Conservation (phyloP, 805 yeast genomes). For the Candida methanosorbosa region DNA sequence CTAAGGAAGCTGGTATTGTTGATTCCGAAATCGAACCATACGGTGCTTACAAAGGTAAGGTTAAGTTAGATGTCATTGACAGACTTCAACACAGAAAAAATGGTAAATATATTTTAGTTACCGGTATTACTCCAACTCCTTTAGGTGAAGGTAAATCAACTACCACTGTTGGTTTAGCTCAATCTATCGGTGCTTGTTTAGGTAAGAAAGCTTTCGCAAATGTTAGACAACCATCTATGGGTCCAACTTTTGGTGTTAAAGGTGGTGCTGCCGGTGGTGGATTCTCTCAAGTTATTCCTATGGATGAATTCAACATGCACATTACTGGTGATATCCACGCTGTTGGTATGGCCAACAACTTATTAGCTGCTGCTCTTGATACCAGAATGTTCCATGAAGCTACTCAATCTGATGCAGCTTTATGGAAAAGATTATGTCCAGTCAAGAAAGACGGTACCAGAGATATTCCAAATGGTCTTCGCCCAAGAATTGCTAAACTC, state of each 20-base stretch:
- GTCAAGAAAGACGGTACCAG: conserved; percentile 68
- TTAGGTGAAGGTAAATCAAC: conserved; percentile 97
- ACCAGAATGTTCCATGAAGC: conserved; percentile 94
- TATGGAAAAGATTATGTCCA: conserved; percentile 83
- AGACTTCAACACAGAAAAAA: conserved; percentile 56
- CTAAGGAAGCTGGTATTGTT: conserved; percentile 73
- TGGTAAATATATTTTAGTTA: conserved; percentile 86
- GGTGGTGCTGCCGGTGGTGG: conserved; percentile 99
- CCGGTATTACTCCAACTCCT: conserved; percentile 98
- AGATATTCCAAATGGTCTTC: conserved; percentile 71
- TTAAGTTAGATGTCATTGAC: conserved; percentile 57
- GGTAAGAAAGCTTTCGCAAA: conserved; percentile 80
- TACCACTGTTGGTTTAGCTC: conserved; percentile 94
- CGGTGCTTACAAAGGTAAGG: conserved; percentile 88
- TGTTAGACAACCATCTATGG: conserved; percentile 97
- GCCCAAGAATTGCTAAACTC: conserved; percentile 63
- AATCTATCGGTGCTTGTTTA: conserved; percentile 89
- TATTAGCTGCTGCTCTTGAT: conserved; percentile 93
- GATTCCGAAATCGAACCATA: conserved; percentile 76
- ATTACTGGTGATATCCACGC: conserved; percentile 98
- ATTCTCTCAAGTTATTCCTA: conserved; percentile 93
- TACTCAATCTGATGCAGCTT: conserved; percentile 69
- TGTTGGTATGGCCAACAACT: conserved; percentile 85
- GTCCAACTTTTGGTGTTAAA: conserved; percentile 97
- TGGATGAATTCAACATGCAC: conserved; percentile 98